phyloP scores from a whole-genome alignment of 768 basidiomycete species.

The Boletus pseudo-olivaceus region DNA sequence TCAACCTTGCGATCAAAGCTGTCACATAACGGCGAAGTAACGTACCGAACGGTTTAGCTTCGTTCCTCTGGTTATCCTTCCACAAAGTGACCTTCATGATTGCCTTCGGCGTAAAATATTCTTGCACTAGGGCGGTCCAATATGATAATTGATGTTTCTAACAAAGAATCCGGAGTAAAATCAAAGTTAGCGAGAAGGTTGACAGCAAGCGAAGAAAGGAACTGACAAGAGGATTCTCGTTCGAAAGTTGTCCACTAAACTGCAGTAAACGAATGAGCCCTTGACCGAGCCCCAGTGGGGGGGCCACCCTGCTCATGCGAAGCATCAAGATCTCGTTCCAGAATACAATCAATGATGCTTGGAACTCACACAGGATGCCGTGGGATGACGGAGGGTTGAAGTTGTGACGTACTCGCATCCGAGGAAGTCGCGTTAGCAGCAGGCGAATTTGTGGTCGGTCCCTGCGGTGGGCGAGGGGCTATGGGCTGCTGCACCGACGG shows the following conservation, averaged over 20 bases:
- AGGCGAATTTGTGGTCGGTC: conserved; percentile 22
- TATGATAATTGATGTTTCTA: conserved; percentile 63
- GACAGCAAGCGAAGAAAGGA: neutral
- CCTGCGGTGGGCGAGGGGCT: conserved; percentile 35
- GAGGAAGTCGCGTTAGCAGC: conserved; percentile 24
- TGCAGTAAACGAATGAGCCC: conserved; percentile 62
- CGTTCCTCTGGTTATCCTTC: conserved; percentile 76
- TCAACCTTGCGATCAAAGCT: conserved; percentile 1
- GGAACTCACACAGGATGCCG: conserved; percentile 33
- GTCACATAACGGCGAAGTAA: conserved; percentile 10
- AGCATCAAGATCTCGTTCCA: conserved; percentile 14
- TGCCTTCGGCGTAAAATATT: conserved; percentile 70
- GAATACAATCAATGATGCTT: neutral
- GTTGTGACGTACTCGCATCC: conserved; percentile 32
- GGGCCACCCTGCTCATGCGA: conserved; percentile 28
- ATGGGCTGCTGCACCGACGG: conserved; percentile 36
- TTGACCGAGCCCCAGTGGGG: conserved; percentile 53
- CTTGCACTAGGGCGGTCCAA: conserved; percentile 63
- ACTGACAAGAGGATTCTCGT: conserved; percentile 47
- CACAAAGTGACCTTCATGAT: conserved; percentile 80
- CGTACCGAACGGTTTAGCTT: conserved; percentile 83
- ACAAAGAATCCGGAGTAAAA: neutral
- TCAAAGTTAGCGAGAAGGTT: conserved; percentile 1
- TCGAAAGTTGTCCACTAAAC: conserved; percentile 64
- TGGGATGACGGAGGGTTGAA: conserved; percentile 27